Evolutionary conservation across 2,329 filamentous ascomycete genomes (phyloP).

Genomic region (Cladosporium phlei): DNA sequence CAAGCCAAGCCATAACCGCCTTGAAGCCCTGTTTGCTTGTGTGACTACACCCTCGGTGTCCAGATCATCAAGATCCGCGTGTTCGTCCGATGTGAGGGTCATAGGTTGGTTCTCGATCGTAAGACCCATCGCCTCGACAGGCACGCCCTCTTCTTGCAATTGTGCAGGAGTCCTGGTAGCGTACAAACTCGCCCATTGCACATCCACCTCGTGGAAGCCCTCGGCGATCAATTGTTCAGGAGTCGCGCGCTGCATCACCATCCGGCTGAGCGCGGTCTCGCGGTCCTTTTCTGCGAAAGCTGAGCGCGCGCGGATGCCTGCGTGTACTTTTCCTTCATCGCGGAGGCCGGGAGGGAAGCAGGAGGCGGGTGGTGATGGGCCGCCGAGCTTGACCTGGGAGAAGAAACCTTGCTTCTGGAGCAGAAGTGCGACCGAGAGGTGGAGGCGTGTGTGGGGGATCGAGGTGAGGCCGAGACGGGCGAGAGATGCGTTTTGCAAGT

Average conservation of each 20-base stretch:
- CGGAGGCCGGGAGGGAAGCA: conserved; percentile 27
- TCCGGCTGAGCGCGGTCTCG: conserved; percentile 27
- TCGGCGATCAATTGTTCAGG: conserved; percentile 22
- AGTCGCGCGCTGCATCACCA: conserved; percentile 21
- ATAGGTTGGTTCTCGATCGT: conserved; percentile 25
- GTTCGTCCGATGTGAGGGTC: conserved; percentile 20
- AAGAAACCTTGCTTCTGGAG: conserved; percentile 81
- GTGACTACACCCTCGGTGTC: conserved; percentile 31
- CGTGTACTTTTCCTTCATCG: conserved; percentile 27
- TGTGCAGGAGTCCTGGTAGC: conserved; percentile 16
- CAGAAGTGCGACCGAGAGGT: conserved; percentile 68
- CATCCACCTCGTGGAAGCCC: conserved; percentile 22
- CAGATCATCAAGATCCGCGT: conserved; percentile 25
- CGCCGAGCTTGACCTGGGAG: conserved; percentile 70
- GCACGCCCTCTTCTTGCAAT: conserved; percentile 27
- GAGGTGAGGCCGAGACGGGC: conserved; percentile 82
- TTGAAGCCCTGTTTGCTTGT: conserved; percentile 60
- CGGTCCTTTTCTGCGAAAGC: conserved; percentile 10
- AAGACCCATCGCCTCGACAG: conserved; percentile 29
- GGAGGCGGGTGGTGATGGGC: conserved; percentile 51
- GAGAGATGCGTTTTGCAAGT: conserved; percentile 82
- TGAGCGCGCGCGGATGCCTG: conserved; percentile 21
- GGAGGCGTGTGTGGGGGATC: conserved; percentile 73
- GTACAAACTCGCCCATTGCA: conserved; percentile 11
- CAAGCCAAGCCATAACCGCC: conserved; percentile 80